Evolutionary conservation across 495 filamentous ascomycete species (phyloP), one percentile per base, ranked within the genome.

Genomic region (Arthonia radiata): DNA sequence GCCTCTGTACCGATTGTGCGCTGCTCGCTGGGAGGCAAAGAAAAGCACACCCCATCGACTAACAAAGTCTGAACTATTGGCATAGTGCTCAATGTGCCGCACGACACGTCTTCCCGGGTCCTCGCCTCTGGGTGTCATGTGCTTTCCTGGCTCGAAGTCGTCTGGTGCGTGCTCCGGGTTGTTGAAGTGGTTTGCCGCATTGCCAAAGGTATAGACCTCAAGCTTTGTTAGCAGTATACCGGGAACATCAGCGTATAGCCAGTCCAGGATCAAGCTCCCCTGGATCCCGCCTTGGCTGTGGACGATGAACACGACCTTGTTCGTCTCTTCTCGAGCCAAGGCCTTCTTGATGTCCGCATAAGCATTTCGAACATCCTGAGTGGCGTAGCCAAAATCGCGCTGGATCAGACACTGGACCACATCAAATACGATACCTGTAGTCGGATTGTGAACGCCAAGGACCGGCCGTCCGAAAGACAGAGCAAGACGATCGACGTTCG

Each of bases 221-320:
- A 89, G 53, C 29, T 74, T 69, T 1, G 52, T 43, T 11, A 82
- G 51, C 1, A 69, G 44, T 23, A 69, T 57, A 17, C 68, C 64
- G 0, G 74, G 69, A 0, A 86, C 41, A 37, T 83, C 77, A 36
- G 69, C 62, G 5, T 83, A 54, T 5, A 91, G 59, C 62, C 70
- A 74, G 52, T 91, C 80, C 2, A 83, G 40, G 7, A 79, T 65
- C 28, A 81, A 45, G 1, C 67, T 57, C 4, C 69, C 63, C 42
- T 82, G 68, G 31, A 89, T 76, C 10, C 63, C 80, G 2, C 80
- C 80, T 42, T 89, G 79, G 12, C 67, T 76, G 42, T 91, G 80
- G 17, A 77, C 53, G 24, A 89, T 61, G 13, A 89, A 56, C 29
- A 89, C 53, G 9, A 86, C 63, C 37, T 78, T 83, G 13, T 61